phyloP scores from a whole-genome alignment of 371 early-diverging fungal species.

The Mortierella sp. region DNA sequence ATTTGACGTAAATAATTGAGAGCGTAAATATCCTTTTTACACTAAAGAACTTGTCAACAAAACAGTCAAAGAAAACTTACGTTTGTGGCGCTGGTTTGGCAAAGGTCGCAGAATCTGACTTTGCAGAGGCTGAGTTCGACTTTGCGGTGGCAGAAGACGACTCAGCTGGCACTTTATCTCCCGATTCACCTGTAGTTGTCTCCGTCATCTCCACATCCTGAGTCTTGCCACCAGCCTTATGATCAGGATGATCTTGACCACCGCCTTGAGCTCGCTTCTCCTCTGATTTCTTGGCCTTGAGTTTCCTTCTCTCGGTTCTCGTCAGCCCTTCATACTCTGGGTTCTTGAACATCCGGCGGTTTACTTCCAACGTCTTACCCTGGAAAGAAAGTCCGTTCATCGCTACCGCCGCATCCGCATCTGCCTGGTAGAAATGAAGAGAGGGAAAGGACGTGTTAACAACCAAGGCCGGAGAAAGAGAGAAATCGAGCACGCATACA shows the following conservation, averaged over 20 bases:
- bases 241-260: background rate
- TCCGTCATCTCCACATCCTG: background rate
- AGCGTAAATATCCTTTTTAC: background rate
- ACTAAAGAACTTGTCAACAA: background rate
- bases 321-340: background rate
- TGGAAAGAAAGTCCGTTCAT: conserved; percentile 42
- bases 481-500: too few relatives aligned
- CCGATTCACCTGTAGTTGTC: background rate
- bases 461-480: too few relatives aligned
- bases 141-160: background rate
- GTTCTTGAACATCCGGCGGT: conserved; percentile 30
- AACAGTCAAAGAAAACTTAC: background rate
- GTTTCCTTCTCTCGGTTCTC: conserved; percentile 9
- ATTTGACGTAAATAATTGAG: background rate
- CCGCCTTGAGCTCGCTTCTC: background rate
- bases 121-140: background rate
- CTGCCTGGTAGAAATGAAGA: conserved; percentile 14
- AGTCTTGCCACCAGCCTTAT: background rate
- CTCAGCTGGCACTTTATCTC: background rate
- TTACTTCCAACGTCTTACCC: conserved; percentile 29
- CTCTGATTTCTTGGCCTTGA: background rate
- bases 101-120: background rate
- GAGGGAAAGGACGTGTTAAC: too few relatives aligned
- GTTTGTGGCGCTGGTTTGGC: background rate
- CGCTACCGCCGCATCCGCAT: conserved; percentile 37